A percentile compares a stretch with the other conserved stretches of the same genome.
phyloP scores from a whole-genome alignment of 495 filamentous ascomycete genomes.

The Daldinia decipiens region DNA sequence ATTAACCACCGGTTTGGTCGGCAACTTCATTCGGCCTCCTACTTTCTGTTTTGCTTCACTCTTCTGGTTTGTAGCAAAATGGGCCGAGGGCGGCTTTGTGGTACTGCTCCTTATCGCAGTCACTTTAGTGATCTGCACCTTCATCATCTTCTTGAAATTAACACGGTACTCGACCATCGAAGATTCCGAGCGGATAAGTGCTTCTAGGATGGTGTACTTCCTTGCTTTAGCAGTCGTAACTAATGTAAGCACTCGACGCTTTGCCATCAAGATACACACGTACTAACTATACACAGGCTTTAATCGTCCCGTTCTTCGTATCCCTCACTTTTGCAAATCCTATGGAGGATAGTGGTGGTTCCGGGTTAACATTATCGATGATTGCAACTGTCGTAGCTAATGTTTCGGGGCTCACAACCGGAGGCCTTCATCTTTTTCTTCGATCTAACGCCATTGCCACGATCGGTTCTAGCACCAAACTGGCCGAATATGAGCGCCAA shows the following conservation, averaged over 20 bases:
- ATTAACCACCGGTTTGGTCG: slow-evolving; percentile 55
- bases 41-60: slow-evolving; percentile 59
- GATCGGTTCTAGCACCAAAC: slow-evolving; percentile 55
- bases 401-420: slow-evolving; percentile 59
- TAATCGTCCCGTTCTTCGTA: slow-evolving; percentile 60
- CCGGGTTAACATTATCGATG: slow-evolving; percentile 54
- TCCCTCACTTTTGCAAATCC: slow-evolving; percentile 47
- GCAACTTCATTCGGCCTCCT: slow-evolving; percentile 52
- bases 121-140: slow-evolving; percentile 46
- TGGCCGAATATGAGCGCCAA: slow-evolving; percentile 53
- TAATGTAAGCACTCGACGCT: slow-evolving; percentile 47
- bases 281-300: slow-evolving; percentile 47
- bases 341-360: slow-evolving; percentile 33
- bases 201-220: slow-evolving; percentile 62
- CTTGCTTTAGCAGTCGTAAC: slow-evolving; percentile 53
- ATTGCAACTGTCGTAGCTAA: slow-evolving; percentile 60
- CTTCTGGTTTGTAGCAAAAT: slow-evolving; percentile 62
- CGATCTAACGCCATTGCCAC: slow-evolving; percentile 56
- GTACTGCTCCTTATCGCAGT: slow-evolving; percentile 50
- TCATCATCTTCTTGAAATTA: slow-evolving; percentile 53
- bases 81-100: slow-evolving; percentile 53
- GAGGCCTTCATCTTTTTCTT: slow-evolving; percentile 60
- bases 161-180: slow-evolving; percentile 55
- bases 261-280: neutral
- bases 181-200: slow-evolving; percentile 52